Base-by-base conservation (phyloP, 2,329 filamentous ascomycete species). In the Pestalotiopsis sp. region DNA sequence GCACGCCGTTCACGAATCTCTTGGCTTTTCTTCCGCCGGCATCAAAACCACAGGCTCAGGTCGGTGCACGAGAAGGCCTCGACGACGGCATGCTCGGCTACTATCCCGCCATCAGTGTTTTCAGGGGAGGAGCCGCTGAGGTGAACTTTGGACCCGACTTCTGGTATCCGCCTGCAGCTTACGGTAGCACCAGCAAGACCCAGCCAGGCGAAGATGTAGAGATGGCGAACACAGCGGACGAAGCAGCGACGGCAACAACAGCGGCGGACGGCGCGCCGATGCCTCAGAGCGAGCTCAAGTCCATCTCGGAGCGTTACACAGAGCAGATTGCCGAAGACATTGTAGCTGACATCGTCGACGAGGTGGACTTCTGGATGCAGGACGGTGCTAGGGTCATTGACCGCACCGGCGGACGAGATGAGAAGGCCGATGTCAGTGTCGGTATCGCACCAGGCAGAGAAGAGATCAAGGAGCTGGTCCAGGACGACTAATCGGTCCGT, bases 21-120 rank as follows among this genome's bases (percentile, higher is more conserved):
- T 88, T 98, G 30, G 91, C 94, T 3, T 99, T 99, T 80, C 84
- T 99, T 0, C 96, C 96, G 0, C 95, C 94, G 0, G 94, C 96
- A 0, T 97, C 93, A 4, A 90, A 89, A 69, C 91, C 92, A 4
- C 87, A 89, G 68, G 82, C 86, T 5, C 89, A 92, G 71, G 86
- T 91, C 56, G 93, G 92, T 13, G 94, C 93, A 20, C 86, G 96
- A 63, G 92, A 96, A 70, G 94, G 94, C 35, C 89, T 97, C 70
- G 96, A 99, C 76, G 96, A 99, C 75, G 96, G 95, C 44, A 92
- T 96, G 86, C 87, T 98, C 1, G 97, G 96, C 11, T 99, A 99
- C 81, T 97, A 97, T 76, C 96, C 96, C 1, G 93, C 94, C 24
- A 89, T 99, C 22, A 96, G 94, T 73, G 92, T 96, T 24, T 98